These are phyloP conservation scores for Grifola frondosa DNA, from an alignment of 1,284 basidiomycete species.

Conservation along the genomic window DNA sequence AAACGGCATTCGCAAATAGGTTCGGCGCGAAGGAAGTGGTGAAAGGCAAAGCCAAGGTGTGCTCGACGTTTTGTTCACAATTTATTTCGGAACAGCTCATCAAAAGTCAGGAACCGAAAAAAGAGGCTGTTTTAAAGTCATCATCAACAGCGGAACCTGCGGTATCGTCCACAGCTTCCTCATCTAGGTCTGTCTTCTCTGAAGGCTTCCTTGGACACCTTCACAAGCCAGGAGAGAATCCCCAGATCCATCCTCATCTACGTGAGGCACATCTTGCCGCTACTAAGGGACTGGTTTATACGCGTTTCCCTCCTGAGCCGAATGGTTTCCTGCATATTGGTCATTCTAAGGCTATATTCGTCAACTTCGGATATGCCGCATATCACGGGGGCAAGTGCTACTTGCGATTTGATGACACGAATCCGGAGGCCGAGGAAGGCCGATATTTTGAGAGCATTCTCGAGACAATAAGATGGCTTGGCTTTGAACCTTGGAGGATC, in stretches of 20 bases:
- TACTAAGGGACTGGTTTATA: conserved; percentile 87
- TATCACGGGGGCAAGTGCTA: conserved; percentile 90
- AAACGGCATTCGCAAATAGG: conserved; percentile 69
- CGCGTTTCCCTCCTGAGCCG: conserved; percentile 98
- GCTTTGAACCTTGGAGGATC: conserved; percentile 98
- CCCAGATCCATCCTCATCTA: conserved; percentile 79
- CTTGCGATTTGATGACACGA: conserved; percentile 97
- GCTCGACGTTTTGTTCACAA: background rate
- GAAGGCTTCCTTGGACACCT: conserved; percentile 94
- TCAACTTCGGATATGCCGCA: conserved; percentile 97
- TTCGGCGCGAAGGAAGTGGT: conserved; percentile 80
- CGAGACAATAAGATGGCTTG: conserved; percentile 95
- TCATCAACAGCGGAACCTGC: conserved; percentile 36
- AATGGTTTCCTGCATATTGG: conserved; percentile 97
- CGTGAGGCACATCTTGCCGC: conserved; percentile 80
- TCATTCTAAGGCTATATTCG: conserved; percentile 98
- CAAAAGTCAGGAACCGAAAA: conserved; percentile 53
- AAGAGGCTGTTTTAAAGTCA: conserved; percentile 36
- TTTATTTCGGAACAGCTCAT: background rate
- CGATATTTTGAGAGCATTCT: conserved; percentile 96
- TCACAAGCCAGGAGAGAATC: conserved; percentile 94
- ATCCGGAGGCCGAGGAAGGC: conserved; percentile 97
- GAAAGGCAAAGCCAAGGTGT: conserved; percentile 74
- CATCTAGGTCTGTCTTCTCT: conserved; percentile 78
- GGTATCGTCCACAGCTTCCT: conserved; percentile 36